Evolutionary conservation across 1,284 basidiomycete genomes (phyloP).

Genomic region (Mrakiaceae sp.): DNA sequence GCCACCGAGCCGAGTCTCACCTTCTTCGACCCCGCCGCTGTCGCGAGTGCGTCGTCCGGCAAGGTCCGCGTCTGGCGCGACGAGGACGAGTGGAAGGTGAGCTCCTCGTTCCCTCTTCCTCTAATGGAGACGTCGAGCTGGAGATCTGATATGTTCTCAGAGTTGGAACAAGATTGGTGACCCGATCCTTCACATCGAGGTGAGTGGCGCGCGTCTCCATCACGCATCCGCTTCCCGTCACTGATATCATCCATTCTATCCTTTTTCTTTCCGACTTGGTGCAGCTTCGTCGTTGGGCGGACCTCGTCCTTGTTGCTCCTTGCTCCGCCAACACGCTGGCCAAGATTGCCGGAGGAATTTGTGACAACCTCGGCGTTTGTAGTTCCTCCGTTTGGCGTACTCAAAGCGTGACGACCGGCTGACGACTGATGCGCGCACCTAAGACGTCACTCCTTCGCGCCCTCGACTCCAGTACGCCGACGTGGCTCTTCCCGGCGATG

Average conservation of each 20-base stretch:
- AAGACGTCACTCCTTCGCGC: conserved; percentile 81
- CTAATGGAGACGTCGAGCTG: neutral
- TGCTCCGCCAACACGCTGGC: conserved; percentile 91
- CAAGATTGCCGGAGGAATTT: conserved; percentile 77
- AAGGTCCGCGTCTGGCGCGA: conserved; percentile 69
- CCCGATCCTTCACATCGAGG: conserved; percentile 89
- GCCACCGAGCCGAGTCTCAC: conserved; percentile 64
- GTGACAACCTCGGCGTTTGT: conserved; percentile 78
- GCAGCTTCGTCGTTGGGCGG: conserved; percentile 81
- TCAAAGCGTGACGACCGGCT: neutral
- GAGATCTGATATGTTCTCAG: conserved; percentile 23
- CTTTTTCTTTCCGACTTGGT: neutral
- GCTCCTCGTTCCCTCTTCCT: conserved; percentile 26
- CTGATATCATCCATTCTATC: neutral
- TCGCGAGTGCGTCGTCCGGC: conserved; percentile 35
- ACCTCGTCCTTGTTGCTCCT: conserved; percentile 84
- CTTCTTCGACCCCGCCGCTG: conserved; percentile 55
- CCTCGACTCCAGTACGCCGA: conserved; percentile 64
- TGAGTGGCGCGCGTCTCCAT: conserved; percentile 19
- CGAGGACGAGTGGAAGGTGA: conserved; percentile 77
- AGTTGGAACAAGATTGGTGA: conserved; percentile 65
- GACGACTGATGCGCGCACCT: neutral
- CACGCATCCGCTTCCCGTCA: neutral
- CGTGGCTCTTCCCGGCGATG: conserved; percentile 92
- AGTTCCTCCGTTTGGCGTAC: neutral